phyloP scores from a whole-genome alignment of 2,329 filamentous ascomycete genomes.

The Alternaria rosae region DNA sequence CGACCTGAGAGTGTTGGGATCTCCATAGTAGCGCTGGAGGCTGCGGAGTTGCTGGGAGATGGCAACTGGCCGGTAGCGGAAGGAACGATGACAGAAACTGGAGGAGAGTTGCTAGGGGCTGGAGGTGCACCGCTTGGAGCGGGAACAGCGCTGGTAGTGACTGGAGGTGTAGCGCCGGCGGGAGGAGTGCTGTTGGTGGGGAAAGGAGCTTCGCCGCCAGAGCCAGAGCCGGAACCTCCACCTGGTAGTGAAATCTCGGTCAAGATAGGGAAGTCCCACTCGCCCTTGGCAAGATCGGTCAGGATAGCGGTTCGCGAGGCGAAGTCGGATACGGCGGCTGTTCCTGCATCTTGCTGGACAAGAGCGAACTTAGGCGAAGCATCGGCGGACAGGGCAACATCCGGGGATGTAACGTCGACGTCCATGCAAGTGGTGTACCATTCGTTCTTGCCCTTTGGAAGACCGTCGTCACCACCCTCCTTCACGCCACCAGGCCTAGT shows the following conservation, averaged over 20 bases:
- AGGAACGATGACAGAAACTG: not conserved
- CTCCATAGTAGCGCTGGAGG: not conserved
- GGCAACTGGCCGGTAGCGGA: not conserved
- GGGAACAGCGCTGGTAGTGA: not conserved
- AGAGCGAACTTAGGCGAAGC: conserved; percentile 38
- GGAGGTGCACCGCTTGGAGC: not conserved
- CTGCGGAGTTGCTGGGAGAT: not conserved
- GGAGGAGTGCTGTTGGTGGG: conserved; percentile 1
- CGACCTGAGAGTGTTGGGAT: conserved; percentile 28
- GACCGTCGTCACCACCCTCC: no score
- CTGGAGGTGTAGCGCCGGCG: not conserved
- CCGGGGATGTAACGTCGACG: conserved; percentile 53
- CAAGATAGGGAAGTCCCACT: no score
- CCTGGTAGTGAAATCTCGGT: conserved; percentile 18
- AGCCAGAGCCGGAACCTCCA: conserved; percentile 3
- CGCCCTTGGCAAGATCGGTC: no score
- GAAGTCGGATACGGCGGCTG: conserved; percentile 50
- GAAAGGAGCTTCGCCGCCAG: not conserved
- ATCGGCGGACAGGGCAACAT: conserved; percentile 36
- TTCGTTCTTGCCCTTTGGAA: conserved; percentile 60
- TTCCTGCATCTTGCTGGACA: conserved; percentile 54
- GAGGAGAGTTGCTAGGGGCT: not conserved
- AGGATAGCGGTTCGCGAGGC: conserved; percentile 51
- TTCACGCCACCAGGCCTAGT: no score
- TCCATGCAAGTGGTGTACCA: conserved; percentile 68